Conservation (phyloP, 208 protist species). For the Crithidia bombi region DNA sequence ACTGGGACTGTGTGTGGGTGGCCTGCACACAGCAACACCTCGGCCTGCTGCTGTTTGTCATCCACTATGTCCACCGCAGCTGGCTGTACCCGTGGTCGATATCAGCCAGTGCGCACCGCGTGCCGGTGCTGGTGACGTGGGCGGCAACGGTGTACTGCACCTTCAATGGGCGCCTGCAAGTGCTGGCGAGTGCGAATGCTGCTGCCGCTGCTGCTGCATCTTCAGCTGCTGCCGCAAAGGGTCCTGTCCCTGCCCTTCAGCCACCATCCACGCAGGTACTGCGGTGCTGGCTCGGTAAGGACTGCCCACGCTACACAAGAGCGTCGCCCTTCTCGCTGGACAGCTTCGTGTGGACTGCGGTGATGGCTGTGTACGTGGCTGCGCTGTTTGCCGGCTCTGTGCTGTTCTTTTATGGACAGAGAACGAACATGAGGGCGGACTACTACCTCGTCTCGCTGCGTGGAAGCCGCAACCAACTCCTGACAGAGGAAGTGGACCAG, state of each 20-base stretch:
- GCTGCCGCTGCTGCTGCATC: conserved; percentile 1
- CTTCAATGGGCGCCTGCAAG: conserved; percentile 82
- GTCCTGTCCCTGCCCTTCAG: neutral
- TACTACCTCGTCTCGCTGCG: conserved; percentile 60
- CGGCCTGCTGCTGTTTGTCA: conserved; percentile 58
- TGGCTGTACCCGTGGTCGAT: conserved; percentile 64
- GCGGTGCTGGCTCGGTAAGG: conserved; percentile 7
- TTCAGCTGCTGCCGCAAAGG: neutral
- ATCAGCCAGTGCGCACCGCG: conserved; percentile 31
- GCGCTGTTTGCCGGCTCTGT: conserved; percentile 32
- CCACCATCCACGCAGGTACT: conserved; percentile 20
- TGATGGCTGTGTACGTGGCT: conserved; percentile 14
- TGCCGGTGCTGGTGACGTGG: conserved; percentile 61
- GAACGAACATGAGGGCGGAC: conserved; percentile 55
- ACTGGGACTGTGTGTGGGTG: conserved; percentile 23
- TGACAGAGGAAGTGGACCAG: neutral
- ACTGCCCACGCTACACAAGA: neutral
- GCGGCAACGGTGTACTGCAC: conserved; percentile 74
- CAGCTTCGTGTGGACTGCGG: neutral
- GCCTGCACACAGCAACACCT: conserved; percentile 37
- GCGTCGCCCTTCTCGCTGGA: neutral
- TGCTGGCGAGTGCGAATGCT: conserved; percentile 49
- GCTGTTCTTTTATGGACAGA: conserved; percentile 59
- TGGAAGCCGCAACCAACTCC: neutral
- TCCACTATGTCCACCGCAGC: conserved; percentile 80